Evolutionary conservation across 2,329 filamentous ascomycete species (phyloP).

Genomic region (Daldinia eschscholtzii): DNA sequence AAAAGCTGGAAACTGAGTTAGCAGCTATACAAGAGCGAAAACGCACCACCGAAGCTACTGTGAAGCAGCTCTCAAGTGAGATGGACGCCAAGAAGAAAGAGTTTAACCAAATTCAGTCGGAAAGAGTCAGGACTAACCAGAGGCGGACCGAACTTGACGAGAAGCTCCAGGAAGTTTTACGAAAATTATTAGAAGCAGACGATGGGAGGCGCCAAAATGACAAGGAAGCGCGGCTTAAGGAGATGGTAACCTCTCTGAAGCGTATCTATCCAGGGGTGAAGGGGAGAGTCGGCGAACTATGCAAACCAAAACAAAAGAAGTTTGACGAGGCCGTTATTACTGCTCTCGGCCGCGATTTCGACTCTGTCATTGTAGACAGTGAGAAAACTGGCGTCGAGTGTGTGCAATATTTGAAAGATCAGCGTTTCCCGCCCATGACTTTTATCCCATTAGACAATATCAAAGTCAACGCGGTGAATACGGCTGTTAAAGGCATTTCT

Average conservation of each 20-base stretch:
- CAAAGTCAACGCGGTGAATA: constrained; percentile 91
- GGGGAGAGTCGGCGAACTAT: constrained; percentile 89
- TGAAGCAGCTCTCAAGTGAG: constrained; percentile 79
- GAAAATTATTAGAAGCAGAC: constrained; percentile 86
- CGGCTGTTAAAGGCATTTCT: constrained; percentile 88
- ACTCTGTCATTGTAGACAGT: constrained; percentile 93
- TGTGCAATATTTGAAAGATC: constrained; percentile 92
- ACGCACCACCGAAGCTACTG: constrained; percentile 69
- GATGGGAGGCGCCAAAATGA: constrained; percentile 88
- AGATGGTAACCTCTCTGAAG: constrained; percentile 87
- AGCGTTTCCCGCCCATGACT: constrained; percentile 86
- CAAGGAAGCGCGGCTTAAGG: constrained; percentile 81
- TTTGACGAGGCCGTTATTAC: constrained; percentile 93
- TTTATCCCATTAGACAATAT: constrained; percentile 98
- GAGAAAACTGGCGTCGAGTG: constrained; percentile 95
- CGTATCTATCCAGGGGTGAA: constrained; percentile 92
- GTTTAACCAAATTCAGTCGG: constrained; percentile 86
- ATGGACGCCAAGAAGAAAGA: constrained; percentile 91
- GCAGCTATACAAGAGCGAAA: constrained; percentile 76
- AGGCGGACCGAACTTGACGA: constrained; percentile 91
- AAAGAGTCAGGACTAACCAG: constrained; percentile 83
- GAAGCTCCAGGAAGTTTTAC: constrained; percentile 84
- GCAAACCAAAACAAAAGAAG: constrained; percentile 97
- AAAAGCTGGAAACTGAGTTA: constrained; percentile 80
- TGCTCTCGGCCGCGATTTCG: constrained; percentile 91